Base-by-base conservation (phyloP, 139 green algal species). In the Chlamydomonas schloesseri region DNA sequence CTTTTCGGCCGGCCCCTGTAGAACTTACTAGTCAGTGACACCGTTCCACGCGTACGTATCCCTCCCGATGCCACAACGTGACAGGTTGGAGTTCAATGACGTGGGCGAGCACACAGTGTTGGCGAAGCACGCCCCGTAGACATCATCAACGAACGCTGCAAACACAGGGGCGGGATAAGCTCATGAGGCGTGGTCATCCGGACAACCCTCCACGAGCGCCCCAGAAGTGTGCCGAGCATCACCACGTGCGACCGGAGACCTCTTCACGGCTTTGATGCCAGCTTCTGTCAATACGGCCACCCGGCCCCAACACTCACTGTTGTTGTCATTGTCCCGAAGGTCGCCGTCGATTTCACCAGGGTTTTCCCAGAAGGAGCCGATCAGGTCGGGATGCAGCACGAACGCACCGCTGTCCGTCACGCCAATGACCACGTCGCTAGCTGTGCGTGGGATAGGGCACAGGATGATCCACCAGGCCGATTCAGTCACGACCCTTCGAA, bases 331-430 rank as follows among this genome's bases (percentile, higher is more conserved):
- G 71, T 96, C 94, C 3, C 93, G 71, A 24, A 92, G 90, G 67
- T 95, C 91, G 53, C 76, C 90, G 15, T 91, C 88, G 8, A 93
- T 92, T 72, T 97, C 94, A 11, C 37, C 75, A 3, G 74, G 74
- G 74, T 97, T 97, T 46, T 72, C 86, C 92, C 94, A 95, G 17
- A 94, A 82, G 73, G 93, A 94, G 33, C 24, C 47, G 17, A 36
- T 64, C 20, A 98, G 87, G 84, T 97, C 94, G 17, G 87, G 87
- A 82, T 97, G 95, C 17, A 70, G 88, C 53, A 91, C 72, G 24
- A 95, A 81, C 10, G 94, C 84, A 20, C 95, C 95, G 26, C 89
- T 95, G 85, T 96, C 94, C 18, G 96, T 92, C 28, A 97, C 87
- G 47, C 94, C 95, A 29, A 98, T 94, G n/a, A 95, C 82, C 28